A percentile compares a stretch with the other conserved stretches of the same genome.
These are phyloP conservation scores for Plenodomus tracheiphilus DNA, from an alignment of 2,329 filamentous ascomycete genomes.

Conservation along the genomic window DNA sequence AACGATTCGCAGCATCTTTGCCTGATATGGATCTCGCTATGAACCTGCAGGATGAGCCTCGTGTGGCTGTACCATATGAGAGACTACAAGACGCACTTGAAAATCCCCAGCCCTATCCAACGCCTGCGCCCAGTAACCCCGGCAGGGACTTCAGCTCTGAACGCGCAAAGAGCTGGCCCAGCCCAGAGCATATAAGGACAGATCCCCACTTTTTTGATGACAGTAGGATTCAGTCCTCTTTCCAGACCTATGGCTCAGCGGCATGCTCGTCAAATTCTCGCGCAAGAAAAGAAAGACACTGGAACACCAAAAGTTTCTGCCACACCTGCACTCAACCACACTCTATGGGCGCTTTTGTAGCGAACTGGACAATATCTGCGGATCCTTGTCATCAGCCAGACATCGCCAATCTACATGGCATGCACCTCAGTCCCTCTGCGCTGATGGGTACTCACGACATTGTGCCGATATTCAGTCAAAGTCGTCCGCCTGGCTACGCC, in stretches of 20 bases:
- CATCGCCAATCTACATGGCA: slow-evolving; percentile 71
- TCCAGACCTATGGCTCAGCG: slow-evolving; percentile 48
- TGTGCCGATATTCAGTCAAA: slow-evolving; percentile 75
- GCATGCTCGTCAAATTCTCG: slow-evolving; percentile 67
- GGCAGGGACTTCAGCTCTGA: slow-evolving; percentile 43
- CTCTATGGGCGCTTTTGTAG: slow-evolving; percentile 67
- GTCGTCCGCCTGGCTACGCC: slow-evolving; percentile 71
- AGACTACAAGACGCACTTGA: slow-evolving; percentile 31
- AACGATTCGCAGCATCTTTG: slow-evolving; percentile 53
- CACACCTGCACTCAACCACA: slow-evolving; percentile 65
- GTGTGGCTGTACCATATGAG: slow-evolving; percentile 57
- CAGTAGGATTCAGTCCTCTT: slow-evolving; percentile 44
- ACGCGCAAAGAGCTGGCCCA: slow-evolving; percentile 45
- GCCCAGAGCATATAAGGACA: slow-evolving; percentile 26
- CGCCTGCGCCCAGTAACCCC: slow-evolving; percentile 23
- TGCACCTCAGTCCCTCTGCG: slow-evolving; percentile 68
- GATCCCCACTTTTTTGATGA: slow-evolving; percentile 37
- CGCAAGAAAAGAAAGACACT: slow-evolving; percentile 61
- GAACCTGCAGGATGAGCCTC: slow-evolving; percentile 64
- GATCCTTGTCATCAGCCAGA: slow-evolving; percentile 79
- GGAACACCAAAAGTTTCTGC: slow-evolving; percentile 68
- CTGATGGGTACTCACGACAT: slow-evolving; percentile 66
- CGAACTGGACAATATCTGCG: slow-evolving; percentile 66
- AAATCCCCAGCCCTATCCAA: slow-evolving; percentile 27
- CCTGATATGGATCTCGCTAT: slow-evolving; percentile 67